A percentile compares a stretch with the other conserved stretches of the same genome.
These are phyloP conservation scores for Fusarium pininemorale DNA, from an alignment of 2,329 filamentous ascomycete species.

Conservation along the genomic window DNA sequence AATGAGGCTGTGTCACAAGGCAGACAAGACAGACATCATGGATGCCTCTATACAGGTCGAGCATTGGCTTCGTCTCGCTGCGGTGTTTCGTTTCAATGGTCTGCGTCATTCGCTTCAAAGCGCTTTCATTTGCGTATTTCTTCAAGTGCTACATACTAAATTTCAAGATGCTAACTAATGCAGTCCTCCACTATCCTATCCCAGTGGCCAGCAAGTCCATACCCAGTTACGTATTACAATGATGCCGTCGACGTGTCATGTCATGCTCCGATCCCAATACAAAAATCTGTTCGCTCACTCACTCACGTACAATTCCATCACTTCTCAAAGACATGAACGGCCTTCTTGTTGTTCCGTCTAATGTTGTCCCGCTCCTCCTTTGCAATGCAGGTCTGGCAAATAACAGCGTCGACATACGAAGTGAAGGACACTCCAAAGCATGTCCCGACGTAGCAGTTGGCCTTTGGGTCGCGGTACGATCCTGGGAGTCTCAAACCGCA, in stretches of 20 bases:
- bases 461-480: conserved; percentile 5
- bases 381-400: conserved; percentile 3
- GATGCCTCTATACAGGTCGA: not conserved
- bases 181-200: not conserved
- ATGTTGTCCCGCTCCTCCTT: conserved; percentile 8
- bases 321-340: not conserved
- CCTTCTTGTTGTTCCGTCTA: not conserved
- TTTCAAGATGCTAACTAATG: not conserved
- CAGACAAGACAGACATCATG: not conserved
- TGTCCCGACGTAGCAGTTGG: conserved; percentile 8
- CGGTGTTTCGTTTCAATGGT: not conserved
- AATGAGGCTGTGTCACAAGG: not conserved
- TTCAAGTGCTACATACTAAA: not conserved
- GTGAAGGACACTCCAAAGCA: conserved; percentile 29
- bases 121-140: not conserved
- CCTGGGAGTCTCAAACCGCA: conserved; percentile 19
- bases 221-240: not conserved
- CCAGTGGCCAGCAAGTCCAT: not conserved
- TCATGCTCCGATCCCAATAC: not conserved
- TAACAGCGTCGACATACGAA: conserved; percentile 22
- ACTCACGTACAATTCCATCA: not conserved
- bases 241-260: not conserved
- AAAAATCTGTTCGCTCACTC: not conserved
- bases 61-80: not conserved
- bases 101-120: not conserved